These are phyloP conservation scores for Chaetomium sp. DNA, from an alignment of 2,329 filamentous ascomycete species.

Conservation along the genomic window DNA sequence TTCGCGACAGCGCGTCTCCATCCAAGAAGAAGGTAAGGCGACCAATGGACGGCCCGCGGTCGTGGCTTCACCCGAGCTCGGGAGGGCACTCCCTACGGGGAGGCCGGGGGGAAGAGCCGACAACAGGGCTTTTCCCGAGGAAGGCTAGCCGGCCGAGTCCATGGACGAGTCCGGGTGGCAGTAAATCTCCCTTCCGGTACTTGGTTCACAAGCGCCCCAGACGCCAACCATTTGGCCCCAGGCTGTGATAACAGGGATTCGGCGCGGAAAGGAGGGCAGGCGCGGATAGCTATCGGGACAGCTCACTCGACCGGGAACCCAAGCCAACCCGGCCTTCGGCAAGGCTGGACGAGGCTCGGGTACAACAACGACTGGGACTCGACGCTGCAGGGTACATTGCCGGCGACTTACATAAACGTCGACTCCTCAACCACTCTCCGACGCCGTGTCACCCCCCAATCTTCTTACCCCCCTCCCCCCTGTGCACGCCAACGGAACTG, in stretches of 20 bases:
- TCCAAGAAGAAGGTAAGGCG: slow-evolving; percentile 12
- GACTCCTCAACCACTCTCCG: not conserved
- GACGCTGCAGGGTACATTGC: not conserved
- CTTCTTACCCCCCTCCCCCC: too few species aligned
- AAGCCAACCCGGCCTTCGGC: not conserved
- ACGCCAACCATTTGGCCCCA: not conserved
- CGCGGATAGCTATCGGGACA: not conserved
- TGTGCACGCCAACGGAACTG: not conserved
- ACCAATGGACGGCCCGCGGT: slow-evolving; percentile 11
- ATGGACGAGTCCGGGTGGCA: not conserved
- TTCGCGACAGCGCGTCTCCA: not conserved
- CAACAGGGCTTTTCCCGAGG: slow-evolving; percentile 4
- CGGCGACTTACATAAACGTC: slow-evolving; percentile 11
- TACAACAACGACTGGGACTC: slow-evolving; percentile 1
- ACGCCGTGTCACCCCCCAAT: not conserved
- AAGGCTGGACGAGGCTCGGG: slow-evolving; percentile 9
- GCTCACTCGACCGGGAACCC: not conserved
- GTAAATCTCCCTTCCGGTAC: not conserved
- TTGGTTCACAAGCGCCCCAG: not conserved
- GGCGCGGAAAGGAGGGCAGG: not conserved
- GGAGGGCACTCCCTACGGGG: not conserved
- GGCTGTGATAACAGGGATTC: not conserved
- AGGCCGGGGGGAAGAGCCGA: not conserved
- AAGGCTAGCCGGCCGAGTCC: slow-evolving; percentile 1
- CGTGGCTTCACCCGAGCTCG: slow-evolving; percentile 1